Conservation (phyloP, 495 filamentous ascomycete genomes). For the Aspergillus leporis region DNA sequence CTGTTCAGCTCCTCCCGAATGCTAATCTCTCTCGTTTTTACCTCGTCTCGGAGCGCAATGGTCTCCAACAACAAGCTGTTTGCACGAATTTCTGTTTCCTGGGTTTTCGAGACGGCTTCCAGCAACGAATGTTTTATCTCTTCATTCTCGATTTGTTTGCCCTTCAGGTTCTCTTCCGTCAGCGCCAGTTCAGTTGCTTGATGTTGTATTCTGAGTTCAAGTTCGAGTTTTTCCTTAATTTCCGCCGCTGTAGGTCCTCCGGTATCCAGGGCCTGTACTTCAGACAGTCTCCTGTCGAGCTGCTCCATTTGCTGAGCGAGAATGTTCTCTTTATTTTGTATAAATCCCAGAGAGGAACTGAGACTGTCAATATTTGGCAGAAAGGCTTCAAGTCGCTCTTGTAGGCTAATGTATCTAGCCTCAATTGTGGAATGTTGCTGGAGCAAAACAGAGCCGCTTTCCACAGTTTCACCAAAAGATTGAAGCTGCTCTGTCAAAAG, state of each 20-base stretch:
- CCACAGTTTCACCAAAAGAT: constrained; percentile 20
- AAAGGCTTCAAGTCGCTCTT: constrained; percentile 20
- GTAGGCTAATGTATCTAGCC: constrained; percentile 14
- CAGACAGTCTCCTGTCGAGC: constrained; percentile 24
- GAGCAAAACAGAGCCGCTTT: constrained; percentile 23
- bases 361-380: constrained; percentile 24
- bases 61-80: constrained; percentile 22
- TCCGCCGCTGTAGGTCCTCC: constrained; percentile 16
- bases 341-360: constrained; percentile 15
- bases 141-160: constrained; percentile 19
- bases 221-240: constrained; percentile 23
- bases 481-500: constrained; percentile 25
- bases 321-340: constrained; percentile 18
- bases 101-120: constrained; percentile 15
- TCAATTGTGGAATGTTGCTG: constrained; percentile 25
- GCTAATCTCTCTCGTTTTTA: constrained; percentile 20
- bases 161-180: constrained; percentile 18
- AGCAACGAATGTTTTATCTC: constrained; percentile 21
- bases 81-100: constrained; percentile 16
- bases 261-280: constrained; percentile 20
- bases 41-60: constrained; percentile 20
- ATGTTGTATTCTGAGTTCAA: constrained; percentile 29
- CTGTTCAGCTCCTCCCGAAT: constrained; percentile 28
- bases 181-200: constrained; percentile 15
- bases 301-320: constrained; percentile 24